Conservation (phyloP, 179 eudicot genomes). For the Carnegiea gigantea region DNA sequence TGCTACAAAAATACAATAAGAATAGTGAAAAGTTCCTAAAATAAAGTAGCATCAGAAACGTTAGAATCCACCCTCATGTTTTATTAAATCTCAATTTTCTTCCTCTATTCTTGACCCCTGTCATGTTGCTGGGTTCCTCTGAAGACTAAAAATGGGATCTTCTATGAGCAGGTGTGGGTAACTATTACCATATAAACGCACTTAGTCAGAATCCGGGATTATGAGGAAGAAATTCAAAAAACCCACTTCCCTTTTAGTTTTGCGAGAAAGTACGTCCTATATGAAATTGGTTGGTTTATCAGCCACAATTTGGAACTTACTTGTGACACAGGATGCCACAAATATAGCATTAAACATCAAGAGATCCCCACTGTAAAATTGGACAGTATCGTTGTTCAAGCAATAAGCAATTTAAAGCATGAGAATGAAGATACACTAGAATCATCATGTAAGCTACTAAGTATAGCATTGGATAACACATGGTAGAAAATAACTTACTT, state of each 20-base stretch:
- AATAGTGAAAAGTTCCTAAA: neutral
- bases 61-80: neutral
- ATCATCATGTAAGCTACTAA: neutral
- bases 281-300: neutral
- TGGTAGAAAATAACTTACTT: slow-evolving; percentile 39
- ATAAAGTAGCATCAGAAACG: neutral
- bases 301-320: neutral
- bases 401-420: neutral
- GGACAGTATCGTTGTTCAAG: neutral
- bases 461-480: slow-evolving; percentile 1
- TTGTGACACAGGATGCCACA: neutral
- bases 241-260: neutral
- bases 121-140: neutral
- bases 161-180: neutral
- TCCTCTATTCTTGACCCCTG: neutral
- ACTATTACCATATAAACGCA: neutral
- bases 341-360: neutral
- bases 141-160: neutral
- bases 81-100: too few relatives aligned
- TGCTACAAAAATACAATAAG: neutral
- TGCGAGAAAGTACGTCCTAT: neutral
- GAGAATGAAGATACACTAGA: neutral
- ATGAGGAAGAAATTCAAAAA: neutral
- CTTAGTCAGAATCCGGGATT: neutral
- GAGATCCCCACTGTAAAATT: neutral